Evolutionary conservation across 306 rosid genomes (phyloP), one percentile per base, ranked within the genome.

Genomic region (Neltuma alba): DNA sequence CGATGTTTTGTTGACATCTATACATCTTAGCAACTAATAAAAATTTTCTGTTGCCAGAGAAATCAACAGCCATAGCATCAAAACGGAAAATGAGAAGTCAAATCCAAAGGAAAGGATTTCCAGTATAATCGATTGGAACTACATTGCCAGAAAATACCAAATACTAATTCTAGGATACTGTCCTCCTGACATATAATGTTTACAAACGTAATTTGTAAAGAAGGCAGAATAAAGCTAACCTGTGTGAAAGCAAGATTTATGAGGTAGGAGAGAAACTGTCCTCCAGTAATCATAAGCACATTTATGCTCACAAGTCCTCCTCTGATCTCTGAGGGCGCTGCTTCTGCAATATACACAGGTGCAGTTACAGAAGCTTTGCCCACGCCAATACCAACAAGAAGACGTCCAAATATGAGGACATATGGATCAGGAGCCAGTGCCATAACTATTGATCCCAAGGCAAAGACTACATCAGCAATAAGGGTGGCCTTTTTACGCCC

Each of bases 401-500:
- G 79, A 47, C 98, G 91, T 25, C 96, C 98, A 27, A 85, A 31
- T 81, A 94, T 94, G 79, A 94, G 98, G 85, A 88, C 84, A 82
- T 88, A 90, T 44, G 98, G 96, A 86, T 89, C 80, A 8, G 97
- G 98, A 33, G 98, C 97, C 23, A 88, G 88, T 65, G 98, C 97
- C 98, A 94, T 94, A 72, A 89, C 93, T 78, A 82, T 79, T 47
- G 98, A 85, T 76, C 98, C 98, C 25, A 90, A 20, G 23, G 90
- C 52, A 74, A 94, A 94, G 21, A 94, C 74, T 70, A 89, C 57
- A 86, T 94, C 98, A 41, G 98, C 91, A 38, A 84, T 77, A 62
- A 94, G 84, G 38, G 97, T 94, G 55, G 97, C 97, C 84, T 84
- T 92, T 82, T 92, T 94, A 90, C 98, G 92, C 92, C 98, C 98